Percentiles rank a stretch among this genome's conserved stretches.
Evolutionary conservation across 345 rosid species (phyloP).

Genomic region (Luvunga scandens): DNA sequence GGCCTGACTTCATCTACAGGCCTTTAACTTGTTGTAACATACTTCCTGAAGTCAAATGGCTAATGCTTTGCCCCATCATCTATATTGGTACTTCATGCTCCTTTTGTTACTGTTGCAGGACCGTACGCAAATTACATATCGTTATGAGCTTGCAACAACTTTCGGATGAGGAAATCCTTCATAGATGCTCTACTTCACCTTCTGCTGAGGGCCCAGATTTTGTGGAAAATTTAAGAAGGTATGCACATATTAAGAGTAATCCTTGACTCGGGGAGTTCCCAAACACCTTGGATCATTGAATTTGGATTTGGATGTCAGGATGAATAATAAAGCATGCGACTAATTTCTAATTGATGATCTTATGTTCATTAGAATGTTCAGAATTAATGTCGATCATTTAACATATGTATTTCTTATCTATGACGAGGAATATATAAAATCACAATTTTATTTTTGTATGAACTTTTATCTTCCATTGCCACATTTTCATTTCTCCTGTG

Average conservation of each 20-base stretch:
- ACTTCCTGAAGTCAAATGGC: neutral
- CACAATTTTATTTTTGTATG: neutral
- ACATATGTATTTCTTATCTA: neutral
- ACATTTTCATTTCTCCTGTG: neutral
- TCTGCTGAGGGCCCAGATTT: constrained; percentile 83
- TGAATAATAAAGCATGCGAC: neutral
- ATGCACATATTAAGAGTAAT: neutral
- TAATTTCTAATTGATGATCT: neutral
- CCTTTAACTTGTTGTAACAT: neutral
- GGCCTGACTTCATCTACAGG: neutral
- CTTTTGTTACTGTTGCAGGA: constrained; percentile 46
- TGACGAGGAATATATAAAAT: neutral
- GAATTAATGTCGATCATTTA: neutral
- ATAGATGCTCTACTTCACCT: constrained; percentile 72
- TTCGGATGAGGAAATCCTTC: constrained; percentile 63
- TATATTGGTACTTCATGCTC: neutral
- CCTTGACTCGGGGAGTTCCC: neutral
- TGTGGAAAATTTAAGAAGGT: constrained; percentile 64
- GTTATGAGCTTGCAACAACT: constrained; percentile 37
- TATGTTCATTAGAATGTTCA: neutral
- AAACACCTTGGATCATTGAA: neutral
- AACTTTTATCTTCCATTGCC: neutral
- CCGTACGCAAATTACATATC: constrained; percentile 14
- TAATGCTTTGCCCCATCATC: neutral
- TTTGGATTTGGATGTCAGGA: neutral